Base-by-base conservation (phyloP, 495 filamentous ascomycete genomes). In the Aspergillus haitiensis region DNA sequence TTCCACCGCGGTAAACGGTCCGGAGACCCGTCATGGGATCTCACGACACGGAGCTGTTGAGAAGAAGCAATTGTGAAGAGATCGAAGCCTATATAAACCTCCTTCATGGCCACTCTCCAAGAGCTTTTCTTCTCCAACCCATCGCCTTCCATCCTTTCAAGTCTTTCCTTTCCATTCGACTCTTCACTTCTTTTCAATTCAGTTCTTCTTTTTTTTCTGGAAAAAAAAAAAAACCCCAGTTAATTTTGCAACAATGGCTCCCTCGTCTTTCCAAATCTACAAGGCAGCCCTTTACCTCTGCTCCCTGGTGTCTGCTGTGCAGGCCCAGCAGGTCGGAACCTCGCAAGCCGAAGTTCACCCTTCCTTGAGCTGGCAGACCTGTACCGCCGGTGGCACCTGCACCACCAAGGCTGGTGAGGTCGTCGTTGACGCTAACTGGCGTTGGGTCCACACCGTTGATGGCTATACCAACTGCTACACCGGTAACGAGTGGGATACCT, bases 351-450 rank as follows among this genome's bases (percentile, higher is more conserved):
- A 88, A 72, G 79, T 72, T 15, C 86, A 89, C 57, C 87, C 87
- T 15, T 68, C 75, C 46, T 59, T 90, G 62, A 79, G 76, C 57
- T 85, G 82, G 71, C 71, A 78, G 59, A 81, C 75, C 48, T 90
- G 86, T 70, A 77, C 79, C 11, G 70, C 64, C 35, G 59, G 62
- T 33, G 79, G 73, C 36, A 82, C 77, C 48, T 89, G 86, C 73
- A 77, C 77, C 31, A 71, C 74, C 36, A 67, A 76, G 52, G 61
- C 70, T 31, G 84, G 81, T 50, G 80, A 77, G 33, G 70, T 90
- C 50, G 83, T 85, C 34, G 74, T 89, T 39, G 87, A 90, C 69
- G 69, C 85, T 59, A 87, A 86, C 68, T 88, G 85, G 80, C 80
- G 85, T 27, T 85, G 82, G 82, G 66, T 85, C 31, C 85, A 87